A percentile compares a stretch with the other conserved stretches of the same genome.
phyloP scores from a whole-genome alignment of 1,139 yeast species.

The Lodderomyces parapsilosis region DNA sequence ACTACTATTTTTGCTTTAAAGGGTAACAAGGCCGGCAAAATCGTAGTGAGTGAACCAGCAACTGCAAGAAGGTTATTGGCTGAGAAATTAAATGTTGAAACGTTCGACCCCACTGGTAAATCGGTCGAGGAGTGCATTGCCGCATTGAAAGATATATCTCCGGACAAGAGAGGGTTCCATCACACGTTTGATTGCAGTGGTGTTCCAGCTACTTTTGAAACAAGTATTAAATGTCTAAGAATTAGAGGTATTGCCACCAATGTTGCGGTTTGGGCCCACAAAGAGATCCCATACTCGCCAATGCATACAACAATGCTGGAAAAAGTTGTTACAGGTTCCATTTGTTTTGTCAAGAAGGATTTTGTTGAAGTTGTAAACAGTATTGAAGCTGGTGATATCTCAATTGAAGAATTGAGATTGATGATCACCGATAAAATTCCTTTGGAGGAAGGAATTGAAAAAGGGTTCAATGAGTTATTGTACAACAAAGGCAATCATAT shows the following conservation, averaged over 20 bases:
- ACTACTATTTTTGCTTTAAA: slow-evolving; percentile 56
- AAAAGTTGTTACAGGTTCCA: slow-evolving; percentile 38
- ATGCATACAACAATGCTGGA: slow-evolving; percentile 41
- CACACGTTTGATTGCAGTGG: slow-evolving; percentile 66
- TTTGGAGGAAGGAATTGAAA: slow-evolving; percentile 33
- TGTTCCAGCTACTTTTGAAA: slow-evolving; percentile 50
- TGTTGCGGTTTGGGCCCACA: slow-evolving; percentile 52
- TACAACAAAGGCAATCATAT: slow-evolving; percentile 37
- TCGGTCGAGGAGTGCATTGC: slow-evolving; percentile 17
- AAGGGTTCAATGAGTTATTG: slow-evolving; percentile 34
- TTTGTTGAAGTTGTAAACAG: slow-evolving; percentile 36
- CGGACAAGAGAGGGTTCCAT: slow-evolving; percentile 54
- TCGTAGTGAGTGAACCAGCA: slow-evolving; percentile 64
- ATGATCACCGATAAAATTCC: slow-evolving; percentile 35
- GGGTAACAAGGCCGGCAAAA: slow-evolving; percentile 52
- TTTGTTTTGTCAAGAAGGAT: slow-evolving; percentile 38
- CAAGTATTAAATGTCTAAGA: slow-evolving; percentile 48
- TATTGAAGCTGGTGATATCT: slow-evolving; percentile 28
- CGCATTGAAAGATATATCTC: slow-evolving; percentile 34
- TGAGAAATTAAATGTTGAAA: slow-evolving; percentile 45
- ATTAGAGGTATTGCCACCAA: slow-evolving; percentile 65
- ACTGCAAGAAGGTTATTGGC: slow-evolving; percentile 53
- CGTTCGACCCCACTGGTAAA: slow-evolving; percentile 42
- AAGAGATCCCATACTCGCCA: slow-evolving; percentile 28
- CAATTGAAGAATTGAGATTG: slow-evolving; percentile 21